A percentile compares a stretch with the other conserved stretches of the same genome.
These are phyloP conservation scores for Podospora pseudopauciseta DNA, from an alignment of 495 filamentous ascomycete genomes.

Conservation along the genomic window DNA sequence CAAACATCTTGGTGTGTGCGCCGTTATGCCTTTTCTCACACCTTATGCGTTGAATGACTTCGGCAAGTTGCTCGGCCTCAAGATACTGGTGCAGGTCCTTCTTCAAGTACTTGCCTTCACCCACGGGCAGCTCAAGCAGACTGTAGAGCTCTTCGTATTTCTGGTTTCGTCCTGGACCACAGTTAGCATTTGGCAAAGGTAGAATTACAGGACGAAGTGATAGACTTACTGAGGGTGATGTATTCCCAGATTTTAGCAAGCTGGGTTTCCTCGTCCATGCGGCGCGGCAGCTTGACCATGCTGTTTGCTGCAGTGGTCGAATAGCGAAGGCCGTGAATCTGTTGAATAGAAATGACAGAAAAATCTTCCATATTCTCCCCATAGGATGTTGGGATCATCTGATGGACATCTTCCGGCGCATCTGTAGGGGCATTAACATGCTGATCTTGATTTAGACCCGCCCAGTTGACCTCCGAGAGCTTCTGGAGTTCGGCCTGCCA, in stretches of 20 bases:
- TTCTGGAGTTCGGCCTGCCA: slow-evolving; percentile 10
- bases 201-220: neutral
- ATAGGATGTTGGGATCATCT: neutral
- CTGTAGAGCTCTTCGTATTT: slow-evolving; percentile 14
- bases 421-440: slow-evolving; percentile 25
- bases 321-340: slow-evolving; percentile 24
- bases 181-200: slow-evolving; percentile 7
- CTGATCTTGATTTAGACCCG: slow-evolving; percentile 11
- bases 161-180: slow-evolving; percentile 13
- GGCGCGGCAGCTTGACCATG: slow-evolving; percentile 12
- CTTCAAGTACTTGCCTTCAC: slow-evolving; percentile 16
- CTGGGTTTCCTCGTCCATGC: slow-evolving; percentile 12
- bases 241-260: slow-evolving; percentile 4
- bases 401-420: slow-evolving; percentile 13
- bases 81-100: slow-evolving; percentile 2
- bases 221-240: slow-evolving; percentile 21
- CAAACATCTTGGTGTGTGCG: slow-evolving; percentile 7
- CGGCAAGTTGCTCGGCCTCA: slow-evolving; percentile 1
- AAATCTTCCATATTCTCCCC: neutral
- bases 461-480: slow-evolving; percentile 12
- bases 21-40: neutral
- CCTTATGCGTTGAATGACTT: neutral
- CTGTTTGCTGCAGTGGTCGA: slow-evolving; percentile 1
- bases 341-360: neutral
- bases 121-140: slow-evolving; percentile 14